Evolutionary conservation across 331 rosid genomes (phyloP).

Genomic region (Malus hybrid): DNA sequence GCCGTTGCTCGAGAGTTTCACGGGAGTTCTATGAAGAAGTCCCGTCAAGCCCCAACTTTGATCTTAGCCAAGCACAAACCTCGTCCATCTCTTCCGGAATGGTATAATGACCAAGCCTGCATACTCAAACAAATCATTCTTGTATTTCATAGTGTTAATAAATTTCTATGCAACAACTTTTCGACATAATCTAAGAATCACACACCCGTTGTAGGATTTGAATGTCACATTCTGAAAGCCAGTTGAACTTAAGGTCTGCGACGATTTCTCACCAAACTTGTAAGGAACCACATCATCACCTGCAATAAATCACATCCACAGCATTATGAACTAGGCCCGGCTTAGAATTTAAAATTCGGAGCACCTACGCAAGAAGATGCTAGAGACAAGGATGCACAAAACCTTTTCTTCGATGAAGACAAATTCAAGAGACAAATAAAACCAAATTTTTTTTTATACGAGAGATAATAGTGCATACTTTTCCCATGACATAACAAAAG

Average conservation of each 20-base stretch:
- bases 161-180: background rate
- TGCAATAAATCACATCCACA: slow-evolving; percentile 25
- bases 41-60: slow-evolving; percentile 77
- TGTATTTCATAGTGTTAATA: background rate
- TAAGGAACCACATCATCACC: slow-evolving; percentile 73
- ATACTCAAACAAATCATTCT: background rate
- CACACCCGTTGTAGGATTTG: slow-evolving; percentile 66
- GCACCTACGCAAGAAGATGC: background rate
- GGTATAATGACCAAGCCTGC: slow-evolving; percentile 93
- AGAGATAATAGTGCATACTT: slow-evolving; percentile 33
- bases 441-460: background rate
- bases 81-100: slow-evolving; percentile 90
- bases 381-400: background rate
- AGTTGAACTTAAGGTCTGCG: slow-evolving; percentile 36
- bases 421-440: background rate
- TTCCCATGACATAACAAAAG: slow-evolving; percentile 89
- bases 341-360: background rate
- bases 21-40: slow-evolving; percentile 19
- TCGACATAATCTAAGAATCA: background rate
- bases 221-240: slow-evolving; percentile 73
- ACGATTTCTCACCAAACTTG: slow-evolving; percentile 88
- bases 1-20: background rate
- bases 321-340: background rate
- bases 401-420: background rate
- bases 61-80: slow-evolving; percentile 69